A percentile compares a stretch with the other conserved stretches of the same genome.
Evolutionary conservation across 192 early-diverging fungal species (phyloP).

Genomic region (Dispira simplex): DNA sequence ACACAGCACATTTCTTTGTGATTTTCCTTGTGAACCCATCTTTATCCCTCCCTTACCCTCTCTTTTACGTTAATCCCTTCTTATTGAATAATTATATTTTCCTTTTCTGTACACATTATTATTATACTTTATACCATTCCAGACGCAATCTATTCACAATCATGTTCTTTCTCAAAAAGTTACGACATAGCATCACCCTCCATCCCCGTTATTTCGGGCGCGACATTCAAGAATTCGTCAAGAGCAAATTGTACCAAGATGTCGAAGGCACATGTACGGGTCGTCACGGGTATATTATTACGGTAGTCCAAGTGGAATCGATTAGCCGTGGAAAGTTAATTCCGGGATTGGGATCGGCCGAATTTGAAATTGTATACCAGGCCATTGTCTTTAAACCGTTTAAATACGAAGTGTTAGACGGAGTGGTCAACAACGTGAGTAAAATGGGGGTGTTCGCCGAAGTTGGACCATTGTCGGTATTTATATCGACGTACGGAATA

Average conservation of each 20-base stretch:
- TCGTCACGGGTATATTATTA: constrained; percentile 82
- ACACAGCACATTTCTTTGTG: too few species aligned
- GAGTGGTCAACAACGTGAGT: constrained; percentile 73
- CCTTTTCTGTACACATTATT: too few species aligned
- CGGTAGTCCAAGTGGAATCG: constrained; percentile 65
- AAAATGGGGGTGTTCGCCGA: constrained; percentile 94
- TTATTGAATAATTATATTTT: too few species aligned
- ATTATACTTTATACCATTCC: too few species aligned
- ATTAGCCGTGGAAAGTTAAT: constrained; percentile 70
- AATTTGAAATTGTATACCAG: constrained; percentile 79
- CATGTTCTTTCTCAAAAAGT: constrained; percentile 34
- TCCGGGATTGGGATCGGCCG: constrained; percentile 70
- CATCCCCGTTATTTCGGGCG: constrained; percentile 87
- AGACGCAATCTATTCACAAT: too few species aligned
- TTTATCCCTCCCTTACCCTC: too few species aligned
- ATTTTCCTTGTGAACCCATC: too few species aligned
- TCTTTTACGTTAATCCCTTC: too few species aligned
- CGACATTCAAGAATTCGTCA: constrained; percentile 57
- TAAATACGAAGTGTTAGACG: constrained; percentile 93
- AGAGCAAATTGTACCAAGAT: constrained; percentile 74
- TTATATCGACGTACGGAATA: constrained; percentile 74
- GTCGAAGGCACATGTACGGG: constrained; percentile 93
- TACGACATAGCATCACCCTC: constrained; percentile 85
- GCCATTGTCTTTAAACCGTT: constrained; percentile 97
- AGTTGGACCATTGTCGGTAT: constrained; percentile 84